Percentiles rank a stretch among this genome's conserved stretches.
Conservation (phyloP, 352 stramenopile species). For the Pythium plurisporium region DNA sequence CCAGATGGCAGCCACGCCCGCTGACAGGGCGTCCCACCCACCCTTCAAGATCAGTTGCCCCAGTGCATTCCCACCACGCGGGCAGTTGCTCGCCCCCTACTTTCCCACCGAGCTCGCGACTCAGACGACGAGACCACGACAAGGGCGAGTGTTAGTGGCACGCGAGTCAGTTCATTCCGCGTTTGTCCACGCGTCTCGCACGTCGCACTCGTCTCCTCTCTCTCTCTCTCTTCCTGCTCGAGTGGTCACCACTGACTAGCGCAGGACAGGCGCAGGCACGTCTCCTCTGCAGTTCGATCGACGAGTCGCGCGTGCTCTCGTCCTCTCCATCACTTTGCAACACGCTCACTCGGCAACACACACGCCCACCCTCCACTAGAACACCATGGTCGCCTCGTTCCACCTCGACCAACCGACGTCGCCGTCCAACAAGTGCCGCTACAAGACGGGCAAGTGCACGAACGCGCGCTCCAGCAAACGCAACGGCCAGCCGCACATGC, state of each 20-base stretch:
- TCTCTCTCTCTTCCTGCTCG: background rate
- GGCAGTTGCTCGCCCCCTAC: background rate
- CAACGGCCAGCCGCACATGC: slow-evolving; percentile 81
- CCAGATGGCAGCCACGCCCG: slow-evolving; percentile 1
- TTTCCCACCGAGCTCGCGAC: slow-evolving; percentile 21
- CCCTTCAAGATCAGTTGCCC: background rate
- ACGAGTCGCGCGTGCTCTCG: background rate
- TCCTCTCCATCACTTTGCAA: background rate
- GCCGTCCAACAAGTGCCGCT: slow-evolving; percentile 48
- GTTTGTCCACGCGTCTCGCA: slow-evolving; percentile 7
- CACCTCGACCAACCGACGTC: too few relatives aligned
- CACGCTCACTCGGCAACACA: background rate
- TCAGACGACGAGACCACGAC: slow-evolving; percentile 20
- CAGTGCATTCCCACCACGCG: background rate
- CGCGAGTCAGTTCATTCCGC: slow-evolving; percentile 13
- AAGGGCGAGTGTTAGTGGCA: slow-evolving; percentile 8
- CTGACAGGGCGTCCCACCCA: background rate
- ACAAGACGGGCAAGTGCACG: slow-evolving; percentile 87
- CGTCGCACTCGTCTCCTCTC: background rate
- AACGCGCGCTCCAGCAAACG: slow-evolving; percentile 79
- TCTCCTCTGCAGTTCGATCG: too few relatives aligned
- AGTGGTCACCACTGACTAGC: background rate
- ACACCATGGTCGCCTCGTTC: slow-evolving; percentile 16
- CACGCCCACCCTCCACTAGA: background rate
- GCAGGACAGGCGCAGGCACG: background rate